Evolutionary conservation across 2,329 filamentous ascomycete genomes (phyloP), one percentile per base, ranked within the genome.

Genomic region (Helotiales sp.): DNA sequence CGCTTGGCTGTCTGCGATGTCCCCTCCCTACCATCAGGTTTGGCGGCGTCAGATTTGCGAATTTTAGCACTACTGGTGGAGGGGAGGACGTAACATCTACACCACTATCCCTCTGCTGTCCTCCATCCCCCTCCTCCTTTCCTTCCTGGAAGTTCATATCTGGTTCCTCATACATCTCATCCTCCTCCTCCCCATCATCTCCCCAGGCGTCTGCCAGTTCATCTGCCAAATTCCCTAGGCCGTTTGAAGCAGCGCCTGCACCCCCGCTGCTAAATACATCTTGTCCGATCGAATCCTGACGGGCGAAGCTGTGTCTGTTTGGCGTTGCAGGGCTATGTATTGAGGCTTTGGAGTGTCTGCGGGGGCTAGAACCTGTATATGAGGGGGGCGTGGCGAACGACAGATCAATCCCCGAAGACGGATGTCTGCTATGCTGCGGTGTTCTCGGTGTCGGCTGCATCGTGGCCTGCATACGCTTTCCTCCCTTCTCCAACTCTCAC

Each of bases 161-260:
- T 5, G 75, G 73, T 29, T 79, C 77, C 42, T 80, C 76, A 31
- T 81, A 79, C 19, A 80, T 81, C 22, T 79, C 81, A 25, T 79
- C 81, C n/a, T 77, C 79, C 36, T 86, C 84, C 38, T 84, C 85
- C 56, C 82, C 84, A 8, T 85, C 87, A 31, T 85, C 85, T 42
- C 83, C 85, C 71, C 89, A 84, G 3, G 87, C 86, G 68, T 89
- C 89, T 1, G 88, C 90, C 48, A 95, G 77, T 73, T 95, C 90
- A 72, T 93, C 90, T 1, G 90, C 90, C 49, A 95, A 73, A 66
- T 91, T 93, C 30, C 90, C 90, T 61, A 91, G 77, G 8, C 87
- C 87, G 60, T 84, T 84, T 47, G 74, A 76, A 51, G 70, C 72
- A 6, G 62, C 51, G 50, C 75, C 76, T 2, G 71, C 71, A 24